Conservation (phyloP, 805 yeast species). For the Hanseniaspora osmophila region DNA sequence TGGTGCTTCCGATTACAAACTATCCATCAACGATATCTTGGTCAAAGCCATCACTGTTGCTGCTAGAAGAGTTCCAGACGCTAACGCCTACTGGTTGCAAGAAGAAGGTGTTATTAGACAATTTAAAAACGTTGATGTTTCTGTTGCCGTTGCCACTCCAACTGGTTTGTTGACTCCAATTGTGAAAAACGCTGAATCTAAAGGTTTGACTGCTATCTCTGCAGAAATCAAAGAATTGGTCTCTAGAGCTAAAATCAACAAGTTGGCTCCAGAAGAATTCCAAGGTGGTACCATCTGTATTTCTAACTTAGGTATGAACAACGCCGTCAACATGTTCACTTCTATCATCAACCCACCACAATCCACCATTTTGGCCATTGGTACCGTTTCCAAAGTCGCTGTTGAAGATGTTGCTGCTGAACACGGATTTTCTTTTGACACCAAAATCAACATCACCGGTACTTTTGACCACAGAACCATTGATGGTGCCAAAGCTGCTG, state of each 20-base stretch:
- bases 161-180: constrained; percentile 95
- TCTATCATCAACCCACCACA: constrained; percentile 98
- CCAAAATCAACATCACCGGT: constrained; percentile 82
- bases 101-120: constrained; percentile 82
- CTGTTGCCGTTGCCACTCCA: constrained; percentile 98
- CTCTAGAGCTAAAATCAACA: constrained; percentile 88
- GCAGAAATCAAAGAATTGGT: constrained; percentile 80
- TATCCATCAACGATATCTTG: constrained; percentile 87
- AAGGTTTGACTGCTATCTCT: constrained; percentile 78
- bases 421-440: constrained; percentile 85
- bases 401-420: constrained; percentile 85
- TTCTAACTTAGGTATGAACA: constrained; percentile 98
- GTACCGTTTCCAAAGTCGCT: constrained; percentile 84
- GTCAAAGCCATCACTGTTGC: constrained; percentile 92
- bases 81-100: constrained; percentile 87
- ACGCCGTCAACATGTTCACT: constrained; percentile 82
- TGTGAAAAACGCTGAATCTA: constrained; percentile 72
- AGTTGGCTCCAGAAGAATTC: constrained; percentile 90
- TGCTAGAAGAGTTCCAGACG: constrained; percentile 79
- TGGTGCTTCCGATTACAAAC: constrained; percentile 72
- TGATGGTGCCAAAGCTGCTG: constrained; percentile 97
- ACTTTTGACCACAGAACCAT: constrained; percentile 95
- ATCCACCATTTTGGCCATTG: constrained; percentile 83
- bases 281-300: constrained; percentile 98
- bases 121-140: constrained; percentile 82